A percentile compares a stretch with the other conserved stretches of the same genome.
These are phyloP conservation scores for Trichoderma citrinoviride DNA, from an alignment of 2,329 filamentous ascomycete genomes.

Conservation along the genomic window DNA sequence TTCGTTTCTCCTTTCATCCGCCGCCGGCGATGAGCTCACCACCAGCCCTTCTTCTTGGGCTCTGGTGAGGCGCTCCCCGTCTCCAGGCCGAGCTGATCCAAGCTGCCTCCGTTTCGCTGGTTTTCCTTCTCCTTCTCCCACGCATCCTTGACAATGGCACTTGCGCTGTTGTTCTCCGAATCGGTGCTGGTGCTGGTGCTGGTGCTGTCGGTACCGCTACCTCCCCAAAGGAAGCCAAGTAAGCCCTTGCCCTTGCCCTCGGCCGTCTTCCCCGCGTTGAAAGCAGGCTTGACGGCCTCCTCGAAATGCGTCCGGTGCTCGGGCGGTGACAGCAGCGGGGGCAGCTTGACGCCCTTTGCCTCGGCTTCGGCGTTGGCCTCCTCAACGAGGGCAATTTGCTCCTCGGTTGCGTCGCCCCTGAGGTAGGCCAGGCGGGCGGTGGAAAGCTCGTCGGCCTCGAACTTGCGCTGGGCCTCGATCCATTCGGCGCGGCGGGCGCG, in stretches of 20 bases:
- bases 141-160: conserved; percentile 41
- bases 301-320: conserved; percentile 39
- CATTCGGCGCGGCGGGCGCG: conserved; percentile 59
- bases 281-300: conserved; percentile 35
- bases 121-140: conserved; percentile 52
- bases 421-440: conserved; percentile 60
- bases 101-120: conserved; percentile 49
- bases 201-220: conserved; percentile 23
- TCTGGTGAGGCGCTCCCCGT: conserved; percentile 28
- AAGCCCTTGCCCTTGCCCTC: conserved; percentile 33
- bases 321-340: conserved; percentile 50
- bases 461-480: conserved; percentile 52
- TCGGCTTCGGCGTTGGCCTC: conserved; percentile 52
- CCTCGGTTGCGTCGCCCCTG: conserved; percentile 54
- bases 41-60: conserved; percentile 52
- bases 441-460: conserved; percentile 55
- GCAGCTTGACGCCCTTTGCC: conserved; percentile 46
- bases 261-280: conserved; percentile 28
- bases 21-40: conserved; percentile 38
- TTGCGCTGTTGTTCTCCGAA: conserved; percentile 25
- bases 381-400: conserved; percentile 56
- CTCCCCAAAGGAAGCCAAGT: conserved; percentile 35
- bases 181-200: conserved; percentile 23
- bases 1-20: not conserved
- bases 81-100: conserved; percentile 50